These are phyloP conservation scores for Termitomyces sp. DNA, from an alignment of 768 basidiomycete genomes.

Conservation along the genomic window DNA sequence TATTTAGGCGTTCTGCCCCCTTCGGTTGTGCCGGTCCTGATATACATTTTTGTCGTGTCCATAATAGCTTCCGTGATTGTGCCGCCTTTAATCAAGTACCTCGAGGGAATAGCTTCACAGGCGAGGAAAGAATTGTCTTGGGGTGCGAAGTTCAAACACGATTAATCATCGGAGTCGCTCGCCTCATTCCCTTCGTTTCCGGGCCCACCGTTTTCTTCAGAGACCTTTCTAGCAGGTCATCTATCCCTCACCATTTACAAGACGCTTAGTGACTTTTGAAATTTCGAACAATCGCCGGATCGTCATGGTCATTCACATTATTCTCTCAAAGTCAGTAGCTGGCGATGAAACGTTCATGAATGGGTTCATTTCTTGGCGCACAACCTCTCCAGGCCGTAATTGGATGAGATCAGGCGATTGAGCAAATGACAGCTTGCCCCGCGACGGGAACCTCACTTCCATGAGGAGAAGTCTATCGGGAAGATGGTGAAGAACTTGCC, in stretches of 20 bases:
- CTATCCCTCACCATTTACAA: too few species aligned
- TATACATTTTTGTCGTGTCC: slow-evolving; percentile 25
- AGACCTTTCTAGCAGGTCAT: too few species aligned
- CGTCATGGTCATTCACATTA: neutral
- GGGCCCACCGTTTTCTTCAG: neutral
- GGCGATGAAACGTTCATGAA: neutral
- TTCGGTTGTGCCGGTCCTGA: slow-evolving; percentile 38
- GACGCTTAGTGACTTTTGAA: too few species aligned
- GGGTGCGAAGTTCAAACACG: neutral
- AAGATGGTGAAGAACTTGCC: too few species aligned
- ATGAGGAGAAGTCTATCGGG: too few species aligned
- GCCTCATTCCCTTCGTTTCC: neutral
- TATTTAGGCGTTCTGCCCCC: slow-evolving; percentile 57
- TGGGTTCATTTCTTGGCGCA: neutral
- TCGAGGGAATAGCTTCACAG: slow-evolving; percentile 21
- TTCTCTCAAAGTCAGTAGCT: neutral
- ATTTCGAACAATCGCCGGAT: too few species aligned
- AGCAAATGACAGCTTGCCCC: too few species aligned
- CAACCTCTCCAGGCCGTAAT: neutral
- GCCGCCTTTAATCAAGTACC: slow-evolving; percentile 19
- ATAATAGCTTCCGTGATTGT: slow-evolving; percentile 20
- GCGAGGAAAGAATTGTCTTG: slow-evolving; percentile 20
- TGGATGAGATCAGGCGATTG: neutral
- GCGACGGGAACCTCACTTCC: too few species aligned
- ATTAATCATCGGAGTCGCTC: slow-evolving; percentile 4